Evolutionary conservation across 2,329 filamentous ascomycete species (phyloP), one percentile per base, ranked within the genome.

Genomic region (Leptodontidium sp.): DNA sequence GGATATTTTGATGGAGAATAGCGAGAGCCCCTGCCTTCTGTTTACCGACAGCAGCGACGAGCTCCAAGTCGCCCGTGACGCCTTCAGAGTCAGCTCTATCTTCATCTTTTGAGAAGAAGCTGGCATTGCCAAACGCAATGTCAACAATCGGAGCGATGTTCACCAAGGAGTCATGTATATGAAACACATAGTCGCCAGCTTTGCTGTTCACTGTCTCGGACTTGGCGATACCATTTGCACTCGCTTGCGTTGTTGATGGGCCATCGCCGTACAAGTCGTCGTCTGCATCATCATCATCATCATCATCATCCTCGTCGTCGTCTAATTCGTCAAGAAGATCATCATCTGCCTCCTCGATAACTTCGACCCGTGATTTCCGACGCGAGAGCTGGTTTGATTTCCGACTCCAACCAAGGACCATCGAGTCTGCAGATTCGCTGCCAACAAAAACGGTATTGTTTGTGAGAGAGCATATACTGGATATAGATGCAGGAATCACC

Each of bases 141-240:
- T 93, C 90, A 72, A 88, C 88, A 73, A 97, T 91, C 1, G 94
- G 94, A 0, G 91, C 94, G 71, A 97, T 86, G 77, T 91, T 97
- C 43, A 90, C 82, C 8, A 98, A 82, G 9, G 84, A 85, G 79
- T 98, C 95, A 76, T 96, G 90, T 53, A 94, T 80, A 58, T 89
- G 87, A 78, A 98, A 97, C 3, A 82, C 84, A 73, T 95, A 88
- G 62, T 91, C 89, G 5, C 89, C 89, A 12, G 85, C 82, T 73
- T 87, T 87, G 24, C 80, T 77, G 61, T 78, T 83, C 21, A 80
- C 75, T 24, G 72, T 49, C 58, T 75, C 74, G 15, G 65, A 69
- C 47, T 68, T 80, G 7, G 82, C 80, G 8, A 81, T 79, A 0
- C 79, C 75, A 47, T 78, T 77, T n/a, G 81, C 79, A 26, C 76